Evolutionary conservation across 345 rosid species (phyloP).

Genomic region (Excoecaria cochinchinensis): DNA sequence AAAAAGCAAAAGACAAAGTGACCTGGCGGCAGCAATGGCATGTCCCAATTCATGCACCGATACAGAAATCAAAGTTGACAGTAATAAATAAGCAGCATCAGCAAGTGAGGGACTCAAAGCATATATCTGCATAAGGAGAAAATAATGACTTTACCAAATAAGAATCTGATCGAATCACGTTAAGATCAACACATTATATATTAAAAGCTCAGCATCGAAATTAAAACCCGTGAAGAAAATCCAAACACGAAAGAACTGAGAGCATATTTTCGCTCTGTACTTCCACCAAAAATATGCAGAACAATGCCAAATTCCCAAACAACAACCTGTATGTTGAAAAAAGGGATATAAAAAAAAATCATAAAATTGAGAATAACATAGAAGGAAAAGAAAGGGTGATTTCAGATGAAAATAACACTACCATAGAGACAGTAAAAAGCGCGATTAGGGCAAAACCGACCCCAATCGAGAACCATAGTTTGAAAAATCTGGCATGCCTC

Average conservation of each 20-base stretch:
- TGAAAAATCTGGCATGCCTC: slow-evolving; percentile 44
- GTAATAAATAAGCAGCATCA: slow-evolving; percentile 44
- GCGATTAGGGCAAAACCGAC: slow-evolving; percentile 63
- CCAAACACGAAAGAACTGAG: slow-evolving; percentile 23
- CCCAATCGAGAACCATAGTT: slow-evolving; percentile 81
- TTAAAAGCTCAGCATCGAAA: neutral
- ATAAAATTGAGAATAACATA: neutral
- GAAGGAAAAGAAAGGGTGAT: neutral
- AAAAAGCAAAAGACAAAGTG: slow-evolving; percentile 3
- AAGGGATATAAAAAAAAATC: neutral
- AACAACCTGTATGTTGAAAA: slow-evolving; percentile 20
- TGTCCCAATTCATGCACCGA: slow-evolving; percentile 84
- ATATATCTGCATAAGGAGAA: slow-evolving; percentile 30
- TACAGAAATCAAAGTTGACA: slow-evolving; percentile 72
- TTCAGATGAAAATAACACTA: neutral
- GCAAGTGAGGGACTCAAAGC: slow-evolving; percentile 46
- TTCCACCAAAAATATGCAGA: slow-evolving; percentile 15
- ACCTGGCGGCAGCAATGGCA: slow-evolving; percentile 89
- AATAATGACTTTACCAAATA: neutral
- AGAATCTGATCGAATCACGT: neutral
- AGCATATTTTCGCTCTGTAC: neutral
- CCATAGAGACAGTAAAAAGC: slow-evolving; percentile 47
- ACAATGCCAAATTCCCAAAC: slow-evolving; percentile 34
- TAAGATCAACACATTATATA: neutral
- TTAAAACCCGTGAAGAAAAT: slow-evolving; percentile 21